Evolutionary conservation across 1,284 basidiomycete species (phyloP).

Genomic region (Anthracocystis walkeri): DNA sequence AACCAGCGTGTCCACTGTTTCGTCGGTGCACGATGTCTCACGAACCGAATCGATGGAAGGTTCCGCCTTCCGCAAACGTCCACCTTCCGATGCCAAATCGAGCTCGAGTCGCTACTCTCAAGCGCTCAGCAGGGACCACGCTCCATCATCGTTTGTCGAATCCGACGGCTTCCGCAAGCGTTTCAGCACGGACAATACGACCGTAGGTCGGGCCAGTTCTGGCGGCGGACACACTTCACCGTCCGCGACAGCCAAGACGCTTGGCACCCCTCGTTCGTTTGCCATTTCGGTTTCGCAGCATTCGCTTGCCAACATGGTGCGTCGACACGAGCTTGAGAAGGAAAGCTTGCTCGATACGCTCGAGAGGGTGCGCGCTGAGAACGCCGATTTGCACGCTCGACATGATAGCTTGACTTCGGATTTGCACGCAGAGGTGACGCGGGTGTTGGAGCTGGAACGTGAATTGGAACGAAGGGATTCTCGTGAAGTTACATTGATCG

Average conservation of each 20-base stretch:
- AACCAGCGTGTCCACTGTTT: slow-evolving; percentile 34
- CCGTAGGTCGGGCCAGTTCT: slow-evolving; percentile 45
- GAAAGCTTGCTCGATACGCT: slow-evolving; percentile 59
- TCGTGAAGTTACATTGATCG: slow-evolving; percentile 39
- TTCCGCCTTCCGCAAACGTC: slow-evolving; percentile 20
- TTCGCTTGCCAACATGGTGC: slow-evolving; percentile 45
- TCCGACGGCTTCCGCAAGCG: slow-evolving; percentile 40
- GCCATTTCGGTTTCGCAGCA: slow-evolving; percentile 45
- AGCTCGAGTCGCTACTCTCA: slow-evolving; percentile 46
- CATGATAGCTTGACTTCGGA: slow-evolving; percentile 52
- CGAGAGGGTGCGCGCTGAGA: slow-evolving; percentile 49
- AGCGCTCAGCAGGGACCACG: slow-evolving; percentile 36
- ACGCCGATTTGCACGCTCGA: slow-evolving; percentile 36
- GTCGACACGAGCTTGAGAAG: slow-evolving; percentile 60
- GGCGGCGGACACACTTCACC: slow-evolving; percentile 57
- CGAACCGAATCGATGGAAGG: slow-evolving; percentile 14
- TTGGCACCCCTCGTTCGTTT: slow-evolving; percentile 56
- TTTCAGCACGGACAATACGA: slow-evolving; percentile 49
- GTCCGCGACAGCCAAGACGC: slow-evolving; percentile 59
- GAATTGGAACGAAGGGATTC: slow-evolving; percentile 55
- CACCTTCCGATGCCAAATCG: slow-evolving; percentile 42
- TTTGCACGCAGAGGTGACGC: slow-evolving; percentile 59
- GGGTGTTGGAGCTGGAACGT: slow-evolving; percentile 56
- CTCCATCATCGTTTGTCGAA: slow-evolving; percentile 28
- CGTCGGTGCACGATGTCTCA: slow-evolving; percentile 23